Evolutionary conservation across 805 yeast genomes (phyloP), one percentile per base, ranked within the genome.

Genomic region (Metschnikowia chrysomelidarum): DNA sequence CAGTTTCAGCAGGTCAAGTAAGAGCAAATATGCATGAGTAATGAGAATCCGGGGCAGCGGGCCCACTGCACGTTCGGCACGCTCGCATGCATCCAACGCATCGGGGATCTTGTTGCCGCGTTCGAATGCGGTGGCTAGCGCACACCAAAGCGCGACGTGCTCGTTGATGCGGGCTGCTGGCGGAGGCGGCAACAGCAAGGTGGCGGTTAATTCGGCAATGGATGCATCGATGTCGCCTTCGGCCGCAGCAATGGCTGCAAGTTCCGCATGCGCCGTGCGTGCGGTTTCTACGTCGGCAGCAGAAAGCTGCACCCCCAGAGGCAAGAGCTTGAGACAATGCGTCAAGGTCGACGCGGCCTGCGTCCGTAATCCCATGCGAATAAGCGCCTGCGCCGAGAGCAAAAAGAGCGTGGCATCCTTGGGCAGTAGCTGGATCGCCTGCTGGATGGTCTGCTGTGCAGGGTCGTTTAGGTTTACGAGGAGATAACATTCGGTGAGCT

Each of bases 181-280:
- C 9, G 77, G 73, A 4, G 75, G 67, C 1, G 79, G 77, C 20
- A 77, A 56, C 18, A 73, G 59, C 30, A 76, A 54, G 1, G 80
- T 75, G 1, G 71, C 67, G 12, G 68, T 64, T 24, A 78, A 50
- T 49, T 78, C 82, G 7, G 63, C 53, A 7, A 69, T 64, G n/a
- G 77, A 73, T 30, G 59, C 47, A 36, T 75, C 78, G 24, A 69
- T 59, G 46, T 76, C 69, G 12, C 73, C 73, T 18, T 75, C 74
- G 6, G 70, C 63, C 1, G 73, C 68, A 2, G 76, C 74, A n/a
- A 78, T 59, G 4, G 73, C 71, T 0, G 80, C 82, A 30, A 78
- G 56, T 46, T 76, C 79, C 4, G 75, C 69, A 55, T 76, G 81
- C 3, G 73, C 71, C 11, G 70, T 62, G 35, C 80, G 60, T 0